Evolutionary conservation across 441 rosid species (phyloP).

Genomic region (Gossypium lobatum): DNA sequence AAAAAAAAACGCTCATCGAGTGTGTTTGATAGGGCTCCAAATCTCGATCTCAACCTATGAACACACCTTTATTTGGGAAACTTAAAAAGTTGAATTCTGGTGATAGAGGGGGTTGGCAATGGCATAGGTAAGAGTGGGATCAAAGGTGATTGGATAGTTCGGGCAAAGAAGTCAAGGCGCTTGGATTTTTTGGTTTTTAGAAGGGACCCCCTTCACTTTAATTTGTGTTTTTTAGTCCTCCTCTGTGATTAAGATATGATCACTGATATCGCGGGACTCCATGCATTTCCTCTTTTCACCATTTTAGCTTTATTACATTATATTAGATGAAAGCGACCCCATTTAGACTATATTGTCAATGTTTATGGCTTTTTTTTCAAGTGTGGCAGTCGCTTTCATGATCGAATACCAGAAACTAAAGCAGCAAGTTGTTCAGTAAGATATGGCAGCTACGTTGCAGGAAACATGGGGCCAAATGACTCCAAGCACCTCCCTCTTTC

Average conservation of each 20-base stretch:
- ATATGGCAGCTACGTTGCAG: not conserved
- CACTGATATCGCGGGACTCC: slow-evolving; percentile 12
- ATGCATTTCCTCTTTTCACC: not conserved
- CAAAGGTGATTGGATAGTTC: not conserved
- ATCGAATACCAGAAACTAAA: not conserved
- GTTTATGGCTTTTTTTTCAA: not conserved
- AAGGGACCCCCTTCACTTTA: not conserved
- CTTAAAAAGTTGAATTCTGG: too few species aligned
- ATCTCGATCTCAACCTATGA: not conserved
- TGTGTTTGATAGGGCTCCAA: not conserved
- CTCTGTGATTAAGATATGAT: slow-evolving; percentile 2
- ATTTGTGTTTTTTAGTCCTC: not conserved
- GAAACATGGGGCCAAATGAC: not conserved
- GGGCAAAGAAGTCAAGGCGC: slow-evolving; percentile 13
- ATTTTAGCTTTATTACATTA: not conserved
- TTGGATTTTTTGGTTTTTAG: not conserved
- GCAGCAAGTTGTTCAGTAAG: not conserved
- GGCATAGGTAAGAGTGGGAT: not conserved
- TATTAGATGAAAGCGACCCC: slow-evolving; percentile 11
- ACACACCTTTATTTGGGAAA: too few species aligned
- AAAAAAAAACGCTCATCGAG: not conserved
- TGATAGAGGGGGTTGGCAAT: not conserved
- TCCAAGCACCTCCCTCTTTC: too few species aligned
- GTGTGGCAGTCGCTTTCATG: not conserved
- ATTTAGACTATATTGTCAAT: not conserved